Evolutionary conservation across 805 yeast species (phyloP).

Genomic region (Schwanniomyces vanrijiae): DNA sequence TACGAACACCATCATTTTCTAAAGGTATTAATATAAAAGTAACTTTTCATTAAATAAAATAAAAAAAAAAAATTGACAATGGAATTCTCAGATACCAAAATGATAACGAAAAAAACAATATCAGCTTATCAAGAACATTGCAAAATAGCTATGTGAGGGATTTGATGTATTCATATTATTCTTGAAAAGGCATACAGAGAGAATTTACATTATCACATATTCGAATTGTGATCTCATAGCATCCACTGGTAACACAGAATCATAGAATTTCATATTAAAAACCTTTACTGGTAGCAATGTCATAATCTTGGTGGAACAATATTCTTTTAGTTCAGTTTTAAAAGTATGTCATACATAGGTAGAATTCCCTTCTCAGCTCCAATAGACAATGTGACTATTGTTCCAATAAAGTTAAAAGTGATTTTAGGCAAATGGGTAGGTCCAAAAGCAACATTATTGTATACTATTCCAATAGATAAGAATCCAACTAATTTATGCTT

Average conservation of each 20-base stretch:
- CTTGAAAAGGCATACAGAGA: constrained; percentile 71
- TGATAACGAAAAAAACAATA: constrained; percentile 37
- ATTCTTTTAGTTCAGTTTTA: constrained; percentile 79
- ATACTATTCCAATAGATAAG: constrained; percentile 94
- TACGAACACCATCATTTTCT: constrained; percentile 78
- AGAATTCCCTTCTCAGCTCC: constrained; percentile 67
- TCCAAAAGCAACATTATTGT: constrained; percentile 79
- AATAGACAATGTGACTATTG: constrained; percentile 76
- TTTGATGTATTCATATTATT: constrained; percentile 67
- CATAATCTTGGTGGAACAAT: constrained; percentile 75
- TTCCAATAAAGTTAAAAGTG: constrained; percentile 66
- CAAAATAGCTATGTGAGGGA: constrained; percentile 90
- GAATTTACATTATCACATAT: constrained; percentile 45
- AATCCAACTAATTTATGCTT: constrained; percentile 95
- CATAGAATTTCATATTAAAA: constrained; percentile 81
- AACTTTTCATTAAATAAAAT: too few relatives aligned
- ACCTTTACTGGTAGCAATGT: constrained; percentile 79
- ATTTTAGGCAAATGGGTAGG: constrained; percentile 70
- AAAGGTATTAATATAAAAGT: constrained; percentile 73
- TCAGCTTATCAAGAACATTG: constrained; percentile 80
- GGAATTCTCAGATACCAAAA: constrained; percentile 39
- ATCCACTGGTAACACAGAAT: constrained; percentile 85
- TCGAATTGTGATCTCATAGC: constrained; percentile 68
- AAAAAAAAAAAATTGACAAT: constrained; percentile 38
- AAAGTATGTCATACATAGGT: constrained; percentile 78